Base-by-base conservation (phyloP, 2,329 filamentous ascomycete genomes). In the Trichothecium sympodiale region DNA sequence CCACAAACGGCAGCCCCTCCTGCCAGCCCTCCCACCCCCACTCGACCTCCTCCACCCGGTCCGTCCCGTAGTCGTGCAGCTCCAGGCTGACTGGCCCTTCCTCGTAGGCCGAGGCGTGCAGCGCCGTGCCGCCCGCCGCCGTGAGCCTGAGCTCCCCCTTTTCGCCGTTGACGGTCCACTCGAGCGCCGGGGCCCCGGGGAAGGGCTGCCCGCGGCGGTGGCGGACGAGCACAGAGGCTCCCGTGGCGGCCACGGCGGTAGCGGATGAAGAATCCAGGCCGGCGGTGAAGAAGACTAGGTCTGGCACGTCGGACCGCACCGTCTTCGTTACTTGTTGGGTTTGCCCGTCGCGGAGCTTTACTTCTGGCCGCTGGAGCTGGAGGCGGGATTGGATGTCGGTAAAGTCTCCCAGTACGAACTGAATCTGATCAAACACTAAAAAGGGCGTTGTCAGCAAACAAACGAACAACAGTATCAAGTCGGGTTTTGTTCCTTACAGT, bases 91-190 rank as follows among this genome's bases (percentile, higher is more conserved):
- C 57, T 0, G 59, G 53, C 3, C 57, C 52, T 0, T 56, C 50
- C 6, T 6, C 20, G 34, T 63, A 56, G 32, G 59, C 38, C 15
- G 39, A 30, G 2, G 54, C 54, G n/a, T 58, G 51, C 13, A 59
- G 38, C 0, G 42, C 20, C 0, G 52, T 42, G 0, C 55, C 55
- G 0, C 44, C 49, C 5, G 41, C 39, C 0, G 56, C 48, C 0
- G 50, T 53, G 1, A 71, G 44, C 12, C 62, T 52, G 4, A 73
- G 54, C 50, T 74, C 68, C 1, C 68, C 69, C 41, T 61, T 64
- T 35, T 68, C 62, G 15, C 72, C 70, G 31, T 64, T 55, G 28
- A 77, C 62, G 6, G 55, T 60, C 66, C 71, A 76, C 1, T 61
- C 49, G 0, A 71, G 46, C 2, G 53, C 56, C 0, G 65, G 57